phyloP scores from a whole-genome alignment of 495 filamentous ascomycete species.

The Talaromyces thailandensis region DNA sequence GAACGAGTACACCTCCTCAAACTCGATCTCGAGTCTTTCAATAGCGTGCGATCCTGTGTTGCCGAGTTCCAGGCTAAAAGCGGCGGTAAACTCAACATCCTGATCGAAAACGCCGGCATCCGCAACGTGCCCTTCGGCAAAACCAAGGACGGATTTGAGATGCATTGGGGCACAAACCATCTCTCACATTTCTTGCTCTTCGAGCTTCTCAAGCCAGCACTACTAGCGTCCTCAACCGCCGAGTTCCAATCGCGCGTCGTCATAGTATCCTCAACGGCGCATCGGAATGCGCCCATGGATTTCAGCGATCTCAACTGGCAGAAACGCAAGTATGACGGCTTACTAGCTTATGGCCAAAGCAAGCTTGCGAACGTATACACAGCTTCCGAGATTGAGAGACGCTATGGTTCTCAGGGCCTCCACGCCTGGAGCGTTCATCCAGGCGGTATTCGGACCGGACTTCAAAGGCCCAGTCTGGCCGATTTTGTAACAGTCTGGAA shows the following conservation, averaged over 20 bases:
- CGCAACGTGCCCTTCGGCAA: conserved; percentile 32
- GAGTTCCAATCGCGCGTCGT: conserved; percentile 37
- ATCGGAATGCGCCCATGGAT: conserved; percentile 13
- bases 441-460: conserved; percentile 21
- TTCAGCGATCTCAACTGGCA: conserved; percentile 18
- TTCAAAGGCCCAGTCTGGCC: conserved; percentile 11
- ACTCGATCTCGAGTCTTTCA: conserved; percentile 36
- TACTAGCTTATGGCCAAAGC: conserved; percentile 25
- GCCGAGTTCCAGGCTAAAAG: conserved; percentile 26
- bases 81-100: conserved; percentile 26
- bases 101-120: conserved; percentile 41
- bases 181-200: conserved; percentile 41
- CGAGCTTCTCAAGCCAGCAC: conserved; percentile 30
- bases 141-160: conserved; percentile 34
- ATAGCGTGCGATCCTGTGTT: conserved; percentile 31
- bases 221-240: conserved; percentile 27
- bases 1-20: conserved; percentile 18
- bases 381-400: conserved; percentile 38
- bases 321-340: conserved; percentile 23
- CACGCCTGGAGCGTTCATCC: conserved; percentile 32
- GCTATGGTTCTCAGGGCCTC: conserved; percentile 27
- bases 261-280: conserved; percentile 27
- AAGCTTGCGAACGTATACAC: conserved; percentile 33
- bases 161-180: conserved; percentile 40
- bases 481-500: conserved; percentile 5